A percentile compares a stretch with the other conserved stretches of the same genome.
Evolutionary conservation across 495 filamentous ascomycete genomes (phyloP).

Genomic region (Jackrogersella multiformis): DNA sequence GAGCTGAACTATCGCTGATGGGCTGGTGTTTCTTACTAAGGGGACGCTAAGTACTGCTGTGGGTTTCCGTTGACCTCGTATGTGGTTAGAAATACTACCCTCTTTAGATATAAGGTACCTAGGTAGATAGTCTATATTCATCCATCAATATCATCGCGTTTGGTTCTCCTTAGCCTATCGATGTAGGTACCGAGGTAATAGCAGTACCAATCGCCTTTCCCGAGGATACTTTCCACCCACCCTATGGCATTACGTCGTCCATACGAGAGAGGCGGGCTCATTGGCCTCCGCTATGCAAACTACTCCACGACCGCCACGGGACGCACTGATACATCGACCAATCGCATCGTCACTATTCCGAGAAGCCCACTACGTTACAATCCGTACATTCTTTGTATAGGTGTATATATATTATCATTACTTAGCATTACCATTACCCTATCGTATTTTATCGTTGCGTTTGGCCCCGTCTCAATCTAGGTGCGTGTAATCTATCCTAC

Average conservation of each 20-base stretch:
- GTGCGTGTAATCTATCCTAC: too few relatives aligned
- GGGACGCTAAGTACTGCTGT: too few relatives aligned
- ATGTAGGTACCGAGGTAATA: too few relatives aligned
- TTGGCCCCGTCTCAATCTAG: too few relatives aligned
- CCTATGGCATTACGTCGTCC: background rate
- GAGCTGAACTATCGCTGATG: conserved; percentile 57
- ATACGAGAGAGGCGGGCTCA: background rate
- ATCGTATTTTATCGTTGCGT: background rate
- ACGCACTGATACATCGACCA: background rate
- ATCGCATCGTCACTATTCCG: background rate
- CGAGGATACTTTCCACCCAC: background rate
- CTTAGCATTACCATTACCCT: background rate
- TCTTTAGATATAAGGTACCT: background rate
- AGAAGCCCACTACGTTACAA: background rate
- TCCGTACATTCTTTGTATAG: background rate
- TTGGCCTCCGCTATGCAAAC: too few relatives aligned
- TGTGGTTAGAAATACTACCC: background rate
- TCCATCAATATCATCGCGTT: background rate
- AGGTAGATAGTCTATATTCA: background rate
- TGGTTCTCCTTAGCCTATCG: too few relatives aligned
- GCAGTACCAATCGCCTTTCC: too few relatives aligned
- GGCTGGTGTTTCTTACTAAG: background rate
- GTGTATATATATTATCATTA: conserved; percentile 15
- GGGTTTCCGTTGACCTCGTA: background rate
- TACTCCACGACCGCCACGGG: background rate